phyloP scores from a whole-genome alignment of 2,329 filamentous ascomycete species.

The Aspergillus japonicus region DNA sequence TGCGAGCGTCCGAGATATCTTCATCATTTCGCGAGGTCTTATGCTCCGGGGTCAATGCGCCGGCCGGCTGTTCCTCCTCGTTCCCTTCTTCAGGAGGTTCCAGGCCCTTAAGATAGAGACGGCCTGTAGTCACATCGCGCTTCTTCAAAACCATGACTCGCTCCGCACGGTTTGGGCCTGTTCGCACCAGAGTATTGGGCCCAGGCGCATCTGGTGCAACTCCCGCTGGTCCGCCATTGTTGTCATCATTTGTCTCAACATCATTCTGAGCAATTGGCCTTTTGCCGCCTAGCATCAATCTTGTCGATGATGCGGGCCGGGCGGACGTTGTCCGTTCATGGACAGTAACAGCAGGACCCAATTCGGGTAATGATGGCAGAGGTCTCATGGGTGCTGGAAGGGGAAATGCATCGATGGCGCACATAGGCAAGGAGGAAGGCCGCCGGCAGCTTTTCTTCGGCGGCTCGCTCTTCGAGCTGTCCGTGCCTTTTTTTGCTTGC shows the following conservation, averaged over 20 bases:
- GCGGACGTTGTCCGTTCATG: neutral
- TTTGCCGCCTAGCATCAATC: slow-evolving; percentile 1
- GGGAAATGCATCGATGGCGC: slow-evolving; percentile 33
- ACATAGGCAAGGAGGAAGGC: slow-evolving; percentile 26
- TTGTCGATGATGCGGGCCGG: slow-evolving; percentile 1
- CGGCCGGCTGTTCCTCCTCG: neutral
- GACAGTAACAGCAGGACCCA: slow-evolving; percentile 8
- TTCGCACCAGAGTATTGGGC: slow-evolving; percentile 15
- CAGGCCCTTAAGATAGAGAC: slow-evolving; percentile 17
- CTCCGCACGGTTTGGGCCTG: slow-evolving; percentile 21
- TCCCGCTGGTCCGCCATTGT: neutral
- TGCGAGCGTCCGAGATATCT: neutral
- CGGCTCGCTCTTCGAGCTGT: slow-evolving; percentile 3
- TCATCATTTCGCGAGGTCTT: neutral
- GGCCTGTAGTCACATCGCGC: slow-evolving; percentile 29
- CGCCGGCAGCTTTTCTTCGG: slow-evolving; percentile 16
- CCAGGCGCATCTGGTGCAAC: slow-evolving; percentile 4
- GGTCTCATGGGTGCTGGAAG: slow-evolving; percentile 37
- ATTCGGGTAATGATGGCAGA: slow-evolving; percentile 33
- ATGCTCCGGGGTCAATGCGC: neutral
- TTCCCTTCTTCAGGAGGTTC: slow-evolving; percentile 1
- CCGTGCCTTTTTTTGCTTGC: neutral
- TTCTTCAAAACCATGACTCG: slow-evolving; percentile 28
- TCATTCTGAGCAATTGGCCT: too few species aligned
- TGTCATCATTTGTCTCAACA: neutral